Conservation (phyloP, 495 filamentous ascomycete genomes). For the Rhypophila decipiens region DNA sequence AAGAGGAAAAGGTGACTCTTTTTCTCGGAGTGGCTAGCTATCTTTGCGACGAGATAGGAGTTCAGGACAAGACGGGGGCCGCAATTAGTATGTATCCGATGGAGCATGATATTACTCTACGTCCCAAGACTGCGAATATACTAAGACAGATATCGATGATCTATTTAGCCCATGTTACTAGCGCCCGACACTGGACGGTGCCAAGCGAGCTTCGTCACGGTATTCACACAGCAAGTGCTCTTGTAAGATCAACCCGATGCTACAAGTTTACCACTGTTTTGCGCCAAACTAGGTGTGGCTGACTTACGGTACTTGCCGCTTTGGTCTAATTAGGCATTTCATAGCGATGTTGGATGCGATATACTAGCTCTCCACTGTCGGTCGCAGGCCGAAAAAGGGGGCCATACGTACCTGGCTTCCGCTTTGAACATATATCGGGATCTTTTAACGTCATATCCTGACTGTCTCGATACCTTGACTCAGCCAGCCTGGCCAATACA, state of each 20-base stretch:
- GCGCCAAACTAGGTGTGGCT: neutral
- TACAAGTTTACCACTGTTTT: neutral
- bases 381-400: constrained; percentile 29
- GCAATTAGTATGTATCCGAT: constrained; percentile 35
- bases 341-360: constrained; percentile 40
- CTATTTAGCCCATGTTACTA: constrained; percentile 37
- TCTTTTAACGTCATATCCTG: constrained; percentile 23
- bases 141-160: neutral
- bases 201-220: constrained; percentile 37
- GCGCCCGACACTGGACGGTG: constrained; percentile 32
- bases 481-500: constrained; percentile 36
- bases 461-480: constrained; percentile 23
- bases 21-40: constrained; percentile 48
- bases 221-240: constrained; percentile 35
- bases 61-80: constrained; percentile 41
- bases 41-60: constrained; percentile 42
- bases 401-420: constrained; percentile 37
- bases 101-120: neutral
- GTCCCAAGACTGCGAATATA: neutral
- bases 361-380: constrained; percentile 39
- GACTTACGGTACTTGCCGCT: neutral
- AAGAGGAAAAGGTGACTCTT: constrained; percentile 41
- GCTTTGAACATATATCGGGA: constrained; percentile 35
- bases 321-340: constrained; percentile 27
- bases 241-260: constrained; percentile 22